These are phyloP conservation scores for Lactarius vividus DNA, from an alignment of 768 basidiomycete genomes.

Conservation along the genomic window DNA sequence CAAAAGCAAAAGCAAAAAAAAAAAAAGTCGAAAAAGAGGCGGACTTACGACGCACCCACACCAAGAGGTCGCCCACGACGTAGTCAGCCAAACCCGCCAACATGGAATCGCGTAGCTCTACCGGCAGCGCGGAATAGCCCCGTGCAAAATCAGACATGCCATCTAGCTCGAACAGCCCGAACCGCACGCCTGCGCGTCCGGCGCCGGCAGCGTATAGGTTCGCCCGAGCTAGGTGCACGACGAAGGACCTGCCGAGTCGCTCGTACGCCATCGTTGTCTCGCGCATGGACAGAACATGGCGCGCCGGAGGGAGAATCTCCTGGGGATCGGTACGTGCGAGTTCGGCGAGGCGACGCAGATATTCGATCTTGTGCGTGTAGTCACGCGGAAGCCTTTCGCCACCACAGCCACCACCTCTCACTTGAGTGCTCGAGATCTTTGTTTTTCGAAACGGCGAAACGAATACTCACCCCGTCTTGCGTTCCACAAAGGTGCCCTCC, in stretches of 20 bases:
- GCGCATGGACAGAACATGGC: constrained; percentile 1
- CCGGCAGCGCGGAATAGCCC: background rate
- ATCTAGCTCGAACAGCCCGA: background rate
- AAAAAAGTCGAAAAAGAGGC: background rate
- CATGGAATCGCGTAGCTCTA: constrained; percentile 4
- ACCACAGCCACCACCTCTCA: background rate
- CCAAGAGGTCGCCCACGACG: background rate
- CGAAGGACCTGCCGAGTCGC: constrained; percentile 5
- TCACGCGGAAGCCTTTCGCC: background rate
- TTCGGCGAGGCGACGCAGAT: constrained; percentile 1
- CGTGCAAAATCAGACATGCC: constrained; percentile 7
- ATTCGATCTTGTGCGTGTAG: constrained; percentile 2
- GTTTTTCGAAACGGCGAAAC: background rate
- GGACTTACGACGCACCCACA: constrained; percentile 10
- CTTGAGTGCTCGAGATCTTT: background rate
- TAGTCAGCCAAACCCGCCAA: constrained; percentile 7
- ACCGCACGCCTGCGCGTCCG: background rate
- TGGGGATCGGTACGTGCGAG: constrained; percentile 2
- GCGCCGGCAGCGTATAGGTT: background rate
- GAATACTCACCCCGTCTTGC: constrained; percentile 3
- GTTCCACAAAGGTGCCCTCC: constrained; percentile 11
- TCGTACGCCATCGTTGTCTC: background rate
- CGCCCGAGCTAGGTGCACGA: constrained; percentile 9
- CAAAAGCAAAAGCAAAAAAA: no score
- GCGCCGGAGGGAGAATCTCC: background rate